Percentiles rank a stretch among this genome's conserved stretches.
phyloP scores from a whole-genome alignment of 768 basidiomycete genomes.

The Inosperma sp. region DNA sequence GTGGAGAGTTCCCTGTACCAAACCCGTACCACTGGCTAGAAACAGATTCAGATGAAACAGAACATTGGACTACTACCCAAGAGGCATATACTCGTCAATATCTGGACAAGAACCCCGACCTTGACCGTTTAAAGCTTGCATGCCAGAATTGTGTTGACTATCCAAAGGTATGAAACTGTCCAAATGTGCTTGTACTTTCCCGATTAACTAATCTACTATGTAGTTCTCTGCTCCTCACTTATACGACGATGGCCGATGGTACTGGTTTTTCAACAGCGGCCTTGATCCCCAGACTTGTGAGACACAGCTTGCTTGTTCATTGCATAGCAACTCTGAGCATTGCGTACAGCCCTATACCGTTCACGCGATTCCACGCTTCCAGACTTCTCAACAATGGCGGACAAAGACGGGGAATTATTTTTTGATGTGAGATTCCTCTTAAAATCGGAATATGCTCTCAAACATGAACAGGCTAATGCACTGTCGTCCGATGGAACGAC shows the following conservation, averaged over 20 bases:
- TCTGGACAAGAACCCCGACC: conserved; percentile 60
- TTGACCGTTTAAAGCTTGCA: conserved; percentile 51
- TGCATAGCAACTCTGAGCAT: not conserved
- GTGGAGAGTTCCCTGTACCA: conserved; percentile 57
- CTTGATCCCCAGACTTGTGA: conserved; percentile 61
- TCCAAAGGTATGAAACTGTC: conserved; percentile 33
- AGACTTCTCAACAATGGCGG: conserved; percentile 42
- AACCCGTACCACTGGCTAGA: conserved; percentile 81
- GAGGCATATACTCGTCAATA: conserved; percentile 53
- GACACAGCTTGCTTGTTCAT: conserved; percentile 9
- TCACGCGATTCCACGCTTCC: conserved; percentile 53
- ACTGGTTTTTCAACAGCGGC: conserved; percentile 78
- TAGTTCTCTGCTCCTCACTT: conserved; percentile 63
- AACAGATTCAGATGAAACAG: conserved; percentile 55
- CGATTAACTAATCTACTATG: conserved; percentile 2
- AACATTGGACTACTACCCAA: conserved; percentile 60
- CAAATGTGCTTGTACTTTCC: not conserved
- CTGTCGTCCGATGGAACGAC: conserved; percentile 70
- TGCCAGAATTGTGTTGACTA: conserved; percentile 46
- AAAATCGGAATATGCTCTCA: conserved; percentile 5
- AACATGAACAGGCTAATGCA: conserved; percentile 54
- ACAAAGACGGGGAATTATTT: conserved; percentile 58
- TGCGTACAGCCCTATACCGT: conserved; percentile 51
- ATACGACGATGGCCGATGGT: conserved; percentile 68
- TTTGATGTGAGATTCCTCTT: conserved; percentile 54